Base-by-base conservation (phyloP, 106 monocot species). In the Hemerocallis citrina region DNA sequence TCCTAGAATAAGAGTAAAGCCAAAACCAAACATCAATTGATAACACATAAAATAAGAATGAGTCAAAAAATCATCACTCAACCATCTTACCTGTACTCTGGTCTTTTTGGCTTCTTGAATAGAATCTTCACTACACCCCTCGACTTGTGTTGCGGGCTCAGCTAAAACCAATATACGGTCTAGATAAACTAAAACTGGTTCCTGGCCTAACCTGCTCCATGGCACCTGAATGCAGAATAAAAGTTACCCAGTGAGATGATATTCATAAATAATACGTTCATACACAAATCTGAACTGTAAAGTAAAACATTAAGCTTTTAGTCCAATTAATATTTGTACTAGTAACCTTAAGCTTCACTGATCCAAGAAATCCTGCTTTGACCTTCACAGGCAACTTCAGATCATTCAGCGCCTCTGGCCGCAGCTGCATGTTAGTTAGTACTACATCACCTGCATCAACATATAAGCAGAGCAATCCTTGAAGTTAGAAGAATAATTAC, bases 281-380 rank as follows among this genome's bases (percentile, higher is more conserved):
- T n/a, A 25, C 13, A 39, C 10, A 31, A 29, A 0, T 38, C 39
- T 23, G 9, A 3, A 0, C 9, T 47, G 36, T 23, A 59, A 52
- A 14, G 39, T 24, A 15, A 19, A 1, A 51, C 19, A 61, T 9
- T 17, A 50, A 29, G n/a, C 17, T 19, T 34, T n/a, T 42, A 20
- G 52, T 34, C 27, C 64, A n/a, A 33, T 16, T 52, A 43, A 73
- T 40, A 57, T 31, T 28, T 21, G 61, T 57, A 45, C 2, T 8
- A 23, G 55, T 13, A 69, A 92, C 98, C 88, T 98, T 85, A 61
- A 98, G 72, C 68, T 58, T 88, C 34, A 98, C 88, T 25, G 92
- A 98, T 48, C 98, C 92, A 66, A 98, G 92, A 78, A 98, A 98
- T 47, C 98, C 98, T 15, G 98, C 98, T 69, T 98, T 98, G 30